Evolutionary conservation across 2,329 filamentous ascomycete genomes (phyloP).

Genomic region (Xenoacremonium recifei): DNA sequence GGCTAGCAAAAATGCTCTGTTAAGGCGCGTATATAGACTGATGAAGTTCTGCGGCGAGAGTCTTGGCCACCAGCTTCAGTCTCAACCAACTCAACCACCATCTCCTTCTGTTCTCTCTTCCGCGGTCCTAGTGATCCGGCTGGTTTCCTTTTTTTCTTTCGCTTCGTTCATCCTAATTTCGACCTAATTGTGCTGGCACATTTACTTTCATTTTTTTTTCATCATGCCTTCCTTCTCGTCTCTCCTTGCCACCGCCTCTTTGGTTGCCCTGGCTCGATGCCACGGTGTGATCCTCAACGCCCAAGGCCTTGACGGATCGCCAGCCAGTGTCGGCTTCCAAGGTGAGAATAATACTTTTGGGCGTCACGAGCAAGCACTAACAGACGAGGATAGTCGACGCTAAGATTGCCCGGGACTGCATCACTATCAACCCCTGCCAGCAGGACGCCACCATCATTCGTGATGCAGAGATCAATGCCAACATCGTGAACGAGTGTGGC

Average conservation of each 20-base stretch:
- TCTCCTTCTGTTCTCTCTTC: conserved; percentile 2
- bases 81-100: conserved; percentile 4
- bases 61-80: conserved; percentile 19
- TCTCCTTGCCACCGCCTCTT: conserved; percentile 13
- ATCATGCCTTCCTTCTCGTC: conserved; percentile 18
- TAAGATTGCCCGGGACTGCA: conserved; percentile 60
- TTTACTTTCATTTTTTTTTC: conserved; percentile 5
- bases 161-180: not conserved
- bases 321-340: conserved; percentile 48
- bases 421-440: conserved; percentile 63
- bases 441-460: conserved; percentile 64
- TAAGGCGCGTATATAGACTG: too few species aligned
- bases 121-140: conserved; percentile 24
- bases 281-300: conserved; percentile 49
- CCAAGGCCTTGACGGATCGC: conserved; percentile 45
- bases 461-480: conserved; percentile 51
- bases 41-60: too few species aligned
- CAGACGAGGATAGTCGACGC: conserved; percentile 41
- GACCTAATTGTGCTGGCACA: conserved; percentile 20
- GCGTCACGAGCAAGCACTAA: conserved; percentile 1
- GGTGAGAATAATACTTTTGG: conserved; percentile 25
- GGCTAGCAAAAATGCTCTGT: too few species aligned
- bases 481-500: conserved; percentile 59
- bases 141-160: conserved; percentile 9
- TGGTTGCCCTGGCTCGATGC: conserved; percentile 19